Evolutionary conservation across 495 filamentous ascomycete species (phyloP).

Genomic region (Penicillium maclennaniae): DNA sequence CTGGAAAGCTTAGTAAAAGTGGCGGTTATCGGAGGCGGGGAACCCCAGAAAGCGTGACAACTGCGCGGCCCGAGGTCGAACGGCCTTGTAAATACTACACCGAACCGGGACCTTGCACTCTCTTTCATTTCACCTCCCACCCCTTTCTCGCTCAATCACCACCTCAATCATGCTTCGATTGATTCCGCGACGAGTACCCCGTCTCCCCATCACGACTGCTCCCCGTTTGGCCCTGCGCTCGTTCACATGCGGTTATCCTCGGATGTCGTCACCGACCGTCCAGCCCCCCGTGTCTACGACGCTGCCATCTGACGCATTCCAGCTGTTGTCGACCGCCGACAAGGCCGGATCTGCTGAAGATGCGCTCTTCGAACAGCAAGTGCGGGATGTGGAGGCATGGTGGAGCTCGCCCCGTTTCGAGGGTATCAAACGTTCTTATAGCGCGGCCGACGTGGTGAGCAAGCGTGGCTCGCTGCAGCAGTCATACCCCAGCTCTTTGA

Average conservation of each 20-base stretch:
- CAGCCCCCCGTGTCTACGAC: conserved; percentile 54
- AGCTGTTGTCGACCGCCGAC: conserved; percentile 66
- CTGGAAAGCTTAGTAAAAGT: conserved; percentile 5
- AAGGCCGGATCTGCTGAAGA: conserved; percentile 81
- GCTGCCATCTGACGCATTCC: conserved; percentile 68
- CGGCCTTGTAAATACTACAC: neutral
- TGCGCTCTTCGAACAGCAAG: conserved; percentile 70
- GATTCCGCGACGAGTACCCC: conserved; percentile 35
- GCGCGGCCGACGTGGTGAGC: conserved; percentile 83
- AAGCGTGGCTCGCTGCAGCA: conserved; percentile 87
- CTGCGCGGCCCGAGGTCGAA: conserved; percentile 16
- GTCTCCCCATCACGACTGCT: conserved; percentile 22
- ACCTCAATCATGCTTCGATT: conserved; percentile 33
- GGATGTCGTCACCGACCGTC: conserved; percentile 43
- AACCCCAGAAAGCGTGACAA: conserved; percentile 8
- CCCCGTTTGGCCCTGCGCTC: conserved; percentile 32
- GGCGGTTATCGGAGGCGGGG: conserved; percentile 13
- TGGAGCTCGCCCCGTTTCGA: conserved; percentile 78
- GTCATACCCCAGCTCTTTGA: conserved; percentile 81
- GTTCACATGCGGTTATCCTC: conserved; percentile 44
- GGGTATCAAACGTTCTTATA: conserved; percentile 89
- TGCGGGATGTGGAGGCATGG: conserved; percentile 81
- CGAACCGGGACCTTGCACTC: neutral
- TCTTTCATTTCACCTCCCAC: neutral
- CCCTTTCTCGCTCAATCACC: neutral